Base-by-base conservation (phyloP, 2,329 filamentous ascomycete genomes). In the Fusarium xyrophilum region DNA sequence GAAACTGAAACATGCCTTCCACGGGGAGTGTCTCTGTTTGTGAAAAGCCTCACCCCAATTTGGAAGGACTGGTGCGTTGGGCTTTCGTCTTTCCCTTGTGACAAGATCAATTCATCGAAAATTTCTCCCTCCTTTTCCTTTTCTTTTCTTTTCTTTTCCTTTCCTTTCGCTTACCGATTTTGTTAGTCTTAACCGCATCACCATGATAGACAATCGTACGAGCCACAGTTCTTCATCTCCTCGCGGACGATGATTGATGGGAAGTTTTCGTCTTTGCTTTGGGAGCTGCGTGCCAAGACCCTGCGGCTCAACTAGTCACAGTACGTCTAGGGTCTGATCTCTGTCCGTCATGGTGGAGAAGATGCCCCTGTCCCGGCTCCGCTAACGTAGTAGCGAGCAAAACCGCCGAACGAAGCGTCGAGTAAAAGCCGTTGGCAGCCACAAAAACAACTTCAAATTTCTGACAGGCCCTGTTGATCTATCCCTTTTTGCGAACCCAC, bases 1-100 rank as follows among this genome's bases (percentile, higher is more conserved):
- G 58, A 72, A 65, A 67, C 68, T 73, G 71, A 73, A 73, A 73
- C 71, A 56, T 46, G 56, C 48, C 57, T 68, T 62, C 35, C 60
- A 43, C 40, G 32, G 33, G 51, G 59, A 63, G 43, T 39, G 46
- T 50, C 53, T 56, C 47, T 46, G 57, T 59, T 60, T 47, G 65
- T 61, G 46, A 65, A 64, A 35, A 51, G 27, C 56, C 54, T 47
- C 25, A 28, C n/a, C 62, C 63, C 40, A 68, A 52, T 27, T 27
- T 25, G 54, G 65, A 67, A 67, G 62, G 62, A 55, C 63, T 63
- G 67, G 60, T 47, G 51, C 58, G 60, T 63, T 23, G 47, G 42
- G 28, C 53, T 69, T 59, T 36, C 60, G 47, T 38, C 59, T 65
- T 42, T 47, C 11, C 27, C 35, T 36, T 36, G 8, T 60, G 27